Base-by-base conservation (phyloP, 805 yeast genomes). In the Ogataea degrootiae region DNA sequence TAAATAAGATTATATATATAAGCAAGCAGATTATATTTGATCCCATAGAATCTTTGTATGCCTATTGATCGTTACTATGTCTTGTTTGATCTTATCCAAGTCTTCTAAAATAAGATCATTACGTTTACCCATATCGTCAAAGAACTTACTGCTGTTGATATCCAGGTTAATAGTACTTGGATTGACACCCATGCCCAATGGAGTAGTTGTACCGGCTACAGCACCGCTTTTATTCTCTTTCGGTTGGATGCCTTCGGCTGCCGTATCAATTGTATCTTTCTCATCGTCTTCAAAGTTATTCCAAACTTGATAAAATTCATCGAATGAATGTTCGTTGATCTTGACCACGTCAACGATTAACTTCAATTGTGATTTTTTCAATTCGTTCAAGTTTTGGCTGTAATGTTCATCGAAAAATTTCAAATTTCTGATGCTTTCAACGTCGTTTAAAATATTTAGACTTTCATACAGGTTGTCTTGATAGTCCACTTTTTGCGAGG, bases 391-490 rank as follows among this genome's bases (percentile, higher is more conserved):
- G 41, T 80, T 79, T 7, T 68, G 64, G 16, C 73, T 70, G 59
- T 83, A 85, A 38, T 69, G 63, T 5, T 66, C 70, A 46, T 76
- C 77, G 59, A 82, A 81, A 57, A 71, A 77, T n/a, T 75, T 72
- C 38, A 73, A 74, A 42, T 64, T 74, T 53, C 57, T 80, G 71
- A 84, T 73, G 44, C 71, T 72, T 47, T 77, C 76, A 7, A 89
- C 94, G 53, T 87, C 96, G 53, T 88, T 91, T 52, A 92, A 72
- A 0, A 87, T 84, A 57, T 87, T 96, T 43, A 90, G 82, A 55
- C 88, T 95, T 6, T 92, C 83, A 96, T 96, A 91, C 41, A 87
- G 71, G 58, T 77, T 75, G 65, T 87, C 96, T 66, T 83, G 90
- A 50, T 78, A 70, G 45, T 86, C 82, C 19, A 79, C 82, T 42